Percentiles rank a stretch among this genome's conserved stretches.
phyloP scores from a whole-genome alignment of 306 rosid genomes.

The Quillaja saponaria region DNA sequence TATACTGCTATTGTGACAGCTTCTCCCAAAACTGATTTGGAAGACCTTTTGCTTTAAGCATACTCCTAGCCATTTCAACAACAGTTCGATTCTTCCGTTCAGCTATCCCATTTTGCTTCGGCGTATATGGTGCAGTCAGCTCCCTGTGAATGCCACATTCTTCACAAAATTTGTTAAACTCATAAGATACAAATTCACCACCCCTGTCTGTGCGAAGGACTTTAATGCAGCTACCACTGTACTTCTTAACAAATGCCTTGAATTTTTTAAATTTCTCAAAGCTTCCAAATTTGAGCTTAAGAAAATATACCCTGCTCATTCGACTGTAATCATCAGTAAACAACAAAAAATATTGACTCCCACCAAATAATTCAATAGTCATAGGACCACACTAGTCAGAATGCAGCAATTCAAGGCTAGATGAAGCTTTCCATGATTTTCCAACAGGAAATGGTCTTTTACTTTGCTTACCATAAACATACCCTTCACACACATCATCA shows the following conservation, averaged over 20 bases:
- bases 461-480: background rate
- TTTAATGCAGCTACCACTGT: background rate
- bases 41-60: no score
- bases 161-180: background rate
- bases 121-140: no score
- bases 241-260: background rate
- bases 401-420: background rate
- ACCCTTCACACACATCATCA: background rate
- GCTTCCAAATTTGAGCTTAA: background rate
- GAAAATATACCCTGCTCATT: background rate
- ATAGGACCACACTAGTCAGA: background rate
- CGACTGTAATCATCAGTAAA: background rate
- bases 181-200: background rate
- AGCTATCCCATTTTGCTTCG: no score
- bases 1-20: no score
- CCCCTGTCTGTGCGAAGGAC: background rate
- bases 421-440: background rate
- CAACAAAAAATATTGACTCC: background rate
- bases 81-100: no score
- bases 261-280: background rate
- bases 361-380: background rate
- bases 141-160: background rate
- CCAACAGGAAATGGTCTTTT: background rate
- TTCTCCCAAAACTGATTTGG: no score
- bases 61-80: no score